phyloP scores from a whole-genome alignment of 2,329 filamentous ascomycete genomes.

The Cytospora chrysosperma region DNA sequence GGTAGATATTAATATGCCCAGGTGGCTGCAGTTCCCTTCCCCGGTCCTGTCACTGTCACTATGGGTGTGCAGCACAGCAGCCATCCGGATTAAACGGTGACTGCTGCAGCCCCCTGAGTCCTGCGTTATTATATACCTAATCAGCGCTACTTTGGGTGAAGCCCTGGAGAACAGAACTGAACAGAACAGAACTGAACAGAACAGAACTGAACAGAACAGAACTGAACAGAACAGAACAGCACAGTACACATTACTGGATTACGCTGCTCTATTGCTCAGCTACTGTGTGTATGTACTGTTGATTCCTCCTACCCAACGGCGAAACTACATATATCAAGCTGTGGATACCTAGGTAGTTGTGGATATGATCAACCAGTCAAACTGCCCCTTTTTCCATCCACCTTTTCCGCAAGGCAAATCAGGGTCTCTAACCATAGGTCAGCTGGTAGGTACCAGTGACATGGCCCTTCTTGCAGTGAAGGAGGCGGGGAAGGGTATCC shows the following conservation, averaged over 20 bases:
- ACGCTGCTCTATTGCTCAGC: neutral
- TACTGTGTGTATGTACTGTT: too few species aligned
- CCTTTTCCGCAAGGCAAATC: neutral
- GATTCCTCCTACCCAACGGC: neutral
- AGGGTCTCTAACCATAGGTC: too few species aligned
- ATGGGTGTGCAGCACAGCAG: neutral
- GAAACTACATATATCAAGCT: neutral
- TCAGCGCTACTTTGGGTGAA: too few species aligned
- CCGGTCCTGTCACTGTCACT: neutral
- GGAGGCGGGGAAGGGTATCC: conserved; percentile 2
- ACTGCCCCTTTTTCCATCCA: neutral
- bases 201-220: too few species aligned
- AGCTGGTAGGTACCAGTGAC: neutral
- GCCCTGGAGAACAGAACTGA: too few species aligned
- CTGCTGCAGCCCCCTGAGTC: neutral
- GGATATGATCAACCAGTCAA: neutral
- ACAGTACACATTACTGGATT: too few species aligned
- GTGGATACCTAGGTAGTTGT: too few species aligned
- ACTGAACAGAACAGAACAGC: too few species aligned
- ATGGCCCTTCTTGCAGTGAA: neutral
- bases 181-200: too few species aligned
- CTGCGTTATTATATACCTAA: too few species aligned
- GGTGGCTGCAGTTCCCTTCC: neutral
- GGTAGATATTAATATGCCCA: too few species aligned
- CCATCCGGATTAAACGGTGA: neutral